Evolutionary conservation across 2,329 filamentous ascomycete species (phyloP).

Genomic region (Aureobasidium sp.): DNA sequence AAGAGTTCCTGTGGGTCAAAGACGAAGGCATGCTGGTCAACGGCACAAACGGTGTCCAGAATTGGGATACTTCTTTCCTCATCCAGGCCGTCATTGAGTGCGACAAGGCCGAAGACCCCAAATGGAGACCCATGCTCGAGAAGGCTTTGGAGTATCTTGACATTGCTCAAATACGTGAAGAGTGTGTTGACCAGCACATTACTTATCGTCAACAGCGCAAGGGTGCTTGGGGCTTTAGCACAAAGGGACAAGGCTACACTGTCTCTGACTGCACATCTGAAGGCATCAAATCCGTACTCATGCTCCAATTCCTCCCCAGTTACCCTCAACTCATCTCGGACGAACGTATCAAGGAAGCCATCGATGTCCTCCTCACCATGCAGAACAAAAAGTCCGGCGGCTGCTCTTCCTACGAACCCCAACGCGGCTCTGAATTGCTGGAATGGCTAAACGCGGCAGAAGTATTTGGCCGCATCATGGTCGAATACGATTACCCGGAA

Average conservation of each 20-base stretch:
- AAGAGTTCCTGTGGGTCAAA: conserved; percentile 89
- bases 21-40: conserved; percentile 89
- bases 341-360: conserved; percentile 73
- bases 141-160: conserved; percentile 83
- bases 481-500: conserved; percentile 96
- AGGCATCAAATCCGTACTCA: conserved; percentile 76
- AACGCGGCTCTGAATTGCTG: conserved; percentile 67
- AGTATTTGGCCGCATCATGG: conserved; percentile 95
- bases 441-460: conserved; percentile 92
- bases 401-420: conserved; percentile 83
- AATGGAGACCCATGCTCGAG: conserved; percentile 75
- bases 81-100: conserved; percentile 77
- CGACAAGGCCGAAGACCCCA: conserved; percentile 66
- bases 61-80: conserved; percentile 89
- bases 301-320: conserved; percentile 70
- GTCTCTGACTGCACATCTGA: conserved; percentile 94
- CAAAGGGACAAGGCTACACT: conserved; percentile 82
- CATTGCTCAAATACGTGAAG: conserved; percentile 80
- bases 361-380: conserved; percentile 86
- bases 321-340: conserved; percentile 71
- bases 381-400: conserved; percentile 74
- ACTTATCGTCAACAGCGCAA: conserved; percentile 89
- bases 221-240: conserved; percentile 95
- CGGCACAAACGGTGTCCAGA: conserved; percentile 96
- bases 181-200: conserved; percentile 66